Conservation (phyloP, 2,329 filamentous ascomycete genomes). For the Aspergillus sp. region DNA sequence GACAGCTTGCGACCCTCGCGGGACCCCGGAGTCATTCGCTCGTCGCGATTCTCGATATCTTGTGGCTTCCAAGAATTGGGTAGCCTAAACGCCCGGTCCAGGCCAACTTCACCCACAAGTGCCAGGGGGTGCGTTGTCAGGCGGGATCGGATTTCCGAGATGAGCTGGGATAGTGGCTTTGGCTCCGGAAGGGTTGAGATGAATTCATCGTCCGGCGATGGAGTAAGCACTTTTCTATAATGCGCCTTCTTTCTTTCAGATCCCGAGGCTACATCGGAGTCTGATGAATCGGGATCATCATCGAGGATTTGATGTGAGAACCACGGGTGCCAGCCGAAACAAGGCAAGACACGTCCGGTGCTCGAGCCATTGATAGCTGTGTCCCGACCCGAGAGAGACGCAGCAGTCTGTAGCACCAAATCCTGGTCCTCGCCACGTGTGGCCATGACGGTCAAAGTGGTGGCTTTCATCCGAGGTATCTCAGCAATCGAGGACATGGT, state of each 20-base stretch:
- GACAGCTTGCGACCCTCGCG: constrained; percentile 60
- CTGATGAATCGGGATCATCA: constrained; percentile 32
- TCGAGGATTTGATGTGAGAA: constrained; percentile 63
- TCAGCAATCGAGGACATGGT: constrained; percentile 56
- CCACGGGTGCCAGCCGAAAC: constrained; percentile 70
- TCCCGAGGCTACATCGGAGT: constrained; percentile 8
- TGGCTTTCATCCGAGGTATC: constrained; percentile 59
- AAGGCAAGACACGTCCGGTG: constrained; percentile 54
- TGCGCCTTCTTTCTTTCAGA: constrained; percentile 44
- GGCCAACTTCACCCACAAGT: constrained; percentile 62
- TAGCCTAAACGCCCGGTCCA: constrained; percentile 62
- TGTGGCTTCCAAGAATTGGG: constrained; percentile 50
- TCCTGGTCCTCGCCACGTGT: constrained; percentile 62
- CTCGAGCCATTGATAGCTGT: constrained; percentile 8
- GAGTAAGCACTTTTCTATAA: constrained; percentile 55
- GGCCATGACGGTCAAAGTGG: constrained; percentile 61
- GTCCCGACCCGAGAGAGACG: constrained; percentile 19
- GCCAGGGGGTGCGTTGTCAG: constrained; percentile 54
- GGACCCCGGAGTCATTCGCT: constrained; percentile 56
- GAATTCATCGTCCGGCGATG: constrained; percentile 46
- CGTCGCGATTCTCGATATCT: constrained; percentile 33
- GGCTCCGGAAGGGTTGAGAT: constrained; percentile 55
- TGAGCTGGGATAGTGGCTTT: constrained; percentile 51
- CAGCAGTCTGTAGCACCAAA: constrained; percentile 54
- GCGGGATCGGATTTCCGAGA: constrained; percentile 49